A percentile compares a stretch with the other conserved stretches of the same genome.
Conservation (phyloP, 2,329 filamentous ascomycete genomes). For the Fusarium sp. region DNA sequence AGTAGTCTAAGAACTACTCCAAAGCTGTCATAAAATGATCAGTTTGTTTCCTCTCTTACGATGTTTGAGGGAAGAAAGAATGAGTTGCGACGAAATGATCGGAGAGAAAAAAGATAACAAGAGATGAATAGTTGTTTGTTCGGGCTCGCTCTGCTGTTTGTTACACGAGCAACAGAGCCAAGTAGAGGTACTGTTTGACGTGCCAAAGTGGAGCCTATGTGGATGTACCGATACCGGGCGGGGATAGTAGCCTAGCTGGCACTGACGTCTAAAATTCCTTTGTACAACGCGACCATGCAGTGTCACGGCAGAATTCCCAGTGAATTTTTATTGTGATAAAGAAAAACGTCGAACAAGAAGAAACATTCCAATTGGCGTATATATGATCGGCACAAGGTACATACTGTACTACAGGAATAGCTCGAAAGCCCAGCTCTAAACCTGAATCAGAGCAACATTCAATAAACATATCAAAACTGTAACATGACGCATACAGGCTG, state of each 20-base stretch:
- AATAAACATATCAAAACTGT: too few species aligned
- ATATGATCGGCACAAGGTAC: too few species aligned
- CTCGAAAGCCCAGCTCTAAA: too few species aligned
- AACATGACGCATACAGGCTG: too few species aligned
- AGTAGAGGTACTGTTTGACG: background rate
- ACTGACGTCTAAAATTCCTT: background rate
- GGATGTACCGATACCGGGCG: accelerated
- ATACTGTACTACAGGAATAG: too few species aligned
- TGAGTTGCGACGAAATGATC: background rate
- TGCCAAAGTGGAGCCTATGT: accelerated
- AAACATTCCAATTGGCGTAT: too few species aligned
- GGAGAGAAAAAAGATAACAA: accelerated
- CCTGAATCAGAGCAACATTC: too few species aligned
- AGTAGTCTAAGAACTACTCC: background rate
- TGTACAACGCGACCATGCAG: background rate
- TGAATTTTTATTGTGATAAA: background rate
- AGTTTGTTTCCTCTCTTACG: accelerated
- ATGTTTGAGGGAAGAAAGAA: background rate
- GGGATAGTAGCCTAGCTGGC: background rate
- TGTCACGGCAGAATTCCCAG: accelerated
- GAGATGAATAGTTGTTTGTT: background rate
- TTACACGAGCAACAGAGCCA: background rate
- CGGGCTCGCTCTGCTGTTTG: accelerated
- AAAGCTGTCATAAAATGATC: background rate
- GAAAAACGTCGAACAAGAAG: too few species aligned